Evolutionary conservation across 495 filamentous ascomycete species (phyloP).

Genomic region (Jackrogersella minutella): DNA sequence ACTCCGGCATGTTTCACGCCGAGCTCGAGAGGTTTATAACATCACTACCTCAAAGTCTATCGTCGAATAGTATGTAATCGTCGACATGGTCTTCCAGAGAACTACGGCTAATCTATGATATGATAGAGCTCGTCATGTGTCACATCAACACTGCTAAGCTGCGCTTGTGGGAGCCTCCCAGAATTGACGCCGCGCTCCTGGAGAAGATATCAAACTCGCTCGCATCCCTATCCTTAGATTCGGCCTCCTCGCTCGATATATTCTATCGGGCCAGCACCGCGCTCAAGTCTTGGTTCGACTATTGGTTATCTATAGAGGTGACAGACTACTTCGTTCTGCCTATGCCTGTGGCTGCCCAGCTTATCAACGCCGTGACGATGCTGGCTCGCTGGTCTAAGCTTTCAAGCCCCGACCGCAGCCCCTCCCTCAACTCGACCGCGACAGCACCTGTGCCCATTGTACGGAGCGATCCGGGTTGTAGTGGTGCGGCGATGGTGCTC

Average conservation of each 20-base stretch:
- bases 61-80: constrained; percentile 31
- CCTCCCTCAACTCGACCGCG: not conserved
- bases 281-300: constrained; percentile 51
- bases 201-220: constrained; percentile 45
- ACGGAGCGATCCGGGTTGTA: constrained; percentile 21
- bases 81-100: not conserved
- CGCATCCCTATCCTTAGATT: constrained; percentile 42
- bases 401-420: constrained; percentile 21
- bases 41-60: constrained; percentile 36
- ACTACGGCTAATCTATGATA: not conserved
- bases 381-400: constrained; percentile 50
- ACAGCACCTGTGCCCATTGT: not conserved
- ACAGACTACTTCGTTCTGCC: constrained; percentile 50
- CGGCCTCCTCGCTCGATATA: constrained; percentile 44
- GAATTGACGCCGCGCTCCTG: constrained; percentile 37
- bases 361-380: constrained; percentile 51
- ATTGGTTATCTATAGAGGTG: constrained; percentile 51
- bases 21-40: constrained; percentile 43
- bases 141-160: constrained; percentile 38
- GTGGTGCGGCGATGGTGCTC: constrained; percentile 1
- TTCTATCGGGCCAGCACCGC: constrained; percentile 45
- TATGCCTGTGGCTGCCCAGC: constrained; percentile 46
- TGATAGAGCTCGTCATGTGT: constrained; percentile 34
- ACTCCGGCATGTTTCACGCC: constrained; percentile 41
- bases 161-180: constrained; percentile 44